These are phyloP conservation scores for Suhomyces xylopsoci DNA, from an alignment of 805 yeast genomes.

Conservation along the genomic window DNA sequence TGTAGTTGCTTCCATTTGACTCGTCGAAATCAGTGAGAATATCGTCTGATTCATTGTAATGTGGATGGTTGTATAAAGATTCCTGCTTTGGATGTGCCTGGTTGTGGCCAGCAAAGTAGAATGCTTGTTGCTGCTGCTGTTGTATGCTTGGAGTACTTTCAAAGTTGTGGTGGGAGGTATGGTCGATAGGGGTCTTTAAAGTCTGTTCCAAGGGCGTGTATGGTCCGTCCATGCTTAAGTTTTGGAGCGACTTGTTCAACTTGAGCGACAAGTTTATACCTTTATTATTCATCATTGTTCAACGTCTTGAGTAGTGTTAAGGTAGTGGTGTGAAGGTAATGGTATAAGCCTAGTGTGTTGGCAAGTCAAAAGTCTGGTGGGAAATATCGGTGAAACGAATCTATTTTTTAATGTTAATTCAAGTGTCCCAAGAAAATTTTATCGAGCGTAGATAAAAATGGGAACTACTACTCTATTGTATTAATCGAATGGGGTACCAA, in stretches of 20 bases:
- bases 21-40: constrained; percentile 41
- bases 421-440: background rate
- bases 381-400: background rate
- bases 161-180: constrained; percentile 12
- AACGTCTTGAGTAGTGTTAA: background rate
- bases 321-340: background rate
- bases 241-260: constrained; percentile 28
- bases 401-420: background rate
- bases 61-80: constrained; percentile 29
- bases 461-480: background rate
- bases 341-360: background rate
- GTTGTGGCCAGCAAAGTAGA: constrained; percentile 8
- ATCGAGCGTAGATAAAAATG: background rate
- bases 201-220: constrained; percentile 46
- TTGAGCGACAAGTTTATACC: constrained; percentile 32
- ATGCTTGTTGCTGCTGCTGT: constrained; percentile 8
- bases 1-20: constrained; percentile 11
- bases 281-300: constrained; percentile 24
- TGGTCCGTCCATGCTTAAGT: constrained; percentile 26
- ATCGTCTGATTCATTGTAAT: constrained; percentile 41
- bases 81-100: constrained; percentile 6
- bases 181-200: constrained; percentile 37
- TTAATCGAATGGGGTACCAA: background rate
- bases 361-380: background rate
- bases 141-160: background rate